A percentile compares a stretch with the other conserved stretches of the same genome.
Conservation (phyloP, 352 stramenopile species). For the Albugo candida region DNA sequence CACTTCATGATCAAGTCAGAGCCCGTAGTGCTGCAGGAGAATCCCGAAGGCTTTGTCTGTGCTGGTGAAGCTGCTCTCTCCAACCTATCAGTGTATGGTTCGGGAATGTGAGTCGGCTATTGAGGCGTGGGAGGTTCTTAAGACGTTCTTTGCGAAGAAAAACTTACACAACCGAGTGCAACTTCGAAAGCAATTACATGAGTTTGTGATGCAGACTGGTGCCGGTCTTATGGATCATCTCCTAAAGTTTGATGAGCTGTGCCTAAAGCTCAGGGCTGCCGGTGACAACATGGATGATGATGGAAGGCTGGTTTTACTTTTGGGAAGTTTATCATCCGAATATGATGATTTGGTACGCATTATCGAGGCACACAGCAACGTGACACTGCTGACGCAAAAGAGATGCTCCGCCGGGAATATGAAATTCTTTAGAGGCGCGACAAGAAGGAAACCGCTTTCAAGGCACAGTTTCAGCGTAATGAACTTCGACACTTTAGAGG, state of each 20-base stretch:
- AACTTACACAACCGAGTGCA: constrained; percentile 11
- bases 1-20: constrained; percentile 5
- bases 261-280: constrained; percentile 3
- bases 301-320: constrained; percentile 1
- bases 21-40: background rate
- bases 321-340: constrained; percentile 6
- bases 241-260: constrained; percentile 11
- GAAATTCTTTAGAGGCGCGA: background rate
- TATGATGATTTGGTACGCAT: constrained; percentile 11
- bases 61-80: background rate
- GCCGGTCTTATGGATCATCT: constrained; percentile 9
- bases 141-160: constrained; percentile 10
- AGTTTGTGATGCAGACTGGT: constrained; percentile 1
- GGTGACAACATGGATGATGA: constrained; percentile 6
- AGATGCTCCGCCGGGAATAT: constrained; percentile 8
- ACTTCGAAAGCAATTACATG: constrained; percentile 9
- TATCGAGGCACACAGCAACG: constrained; percentile 3
- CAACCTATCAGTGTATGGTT: constrained; percentile 8
- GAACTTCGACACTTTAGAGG: no score
- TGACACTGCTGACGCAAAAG: constrained; percentile 7
- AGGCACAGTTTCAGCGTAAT: background rate
- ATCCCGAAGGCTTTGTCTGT: background rate
- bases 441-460: background rate
- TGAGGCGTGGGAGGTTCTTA: constrained; percentile 9
- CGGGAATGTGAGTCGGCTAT: background rate